Evolutionary conservation across 2,329 filamentous ascomycete genomes (phyloP).

Genomic region (Verticillium isaacii): DNA sequence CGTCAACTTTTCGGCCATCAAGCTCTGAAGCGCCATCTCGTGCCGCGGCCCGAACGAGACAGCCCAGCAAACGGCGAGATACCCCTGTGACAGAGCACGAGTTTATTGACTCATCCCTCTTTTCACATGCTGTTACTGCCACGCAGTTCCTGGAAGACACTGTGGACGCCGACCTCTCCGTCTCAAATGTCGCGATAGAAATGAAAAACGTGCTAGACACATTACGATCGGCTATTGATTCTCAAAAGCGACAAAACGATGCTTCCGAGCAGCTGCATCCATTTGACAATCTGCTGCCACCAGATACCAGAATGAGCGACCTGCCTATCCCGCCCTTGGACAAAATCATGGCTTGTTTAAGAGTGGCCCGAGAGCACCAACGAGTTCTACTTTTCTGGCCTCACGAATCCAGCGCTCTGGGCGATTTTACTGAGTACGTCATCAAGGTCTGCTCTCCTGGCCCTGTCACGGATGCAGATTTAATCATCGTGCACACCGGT

Average conservation of each 20-base stretch:
- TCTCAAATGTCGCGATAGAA: slow-evolving; percentile 3
- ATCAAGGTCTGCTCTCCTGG: slow-evolving; percentile 16
- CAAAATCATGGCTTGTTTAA: slow-evolving; percentile 10
- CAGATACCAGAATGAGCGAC: slow-evolving; percentile 2
- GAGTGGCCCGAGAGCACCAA: slow-evolving; percentile 7
- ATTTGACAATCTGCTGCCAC: slow-evolving; percentile 3
- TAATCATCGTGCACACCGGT: slow-evolving; percentile 15
- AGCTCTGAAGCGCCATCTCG: no score
- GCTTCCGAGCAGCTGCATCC: slow-evolving; percentile 5
- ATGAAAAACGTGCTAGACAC: slow-evolving; percentile 14
- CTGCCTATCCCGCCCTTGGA: slow-evolving; percentile 11
- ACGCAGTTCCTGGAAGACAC: slow-evolving; percentile 13
- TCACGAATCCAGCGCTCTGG: neutral
- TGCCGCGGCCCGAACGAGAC: no score
- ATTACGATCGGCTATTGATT: slow-evolving; percentile 9
- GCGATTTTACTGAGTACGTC: slow-evolving; percentile 13
- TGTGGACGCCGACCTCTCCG: slow-evolving; percentile 4
- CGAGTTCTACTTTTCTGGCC: slow-evolving; percentile 1
- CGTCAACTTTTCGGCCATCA: neutral
- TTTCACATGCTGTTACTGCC: slow-evolving; percentile 16
- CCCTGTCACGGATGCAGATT: slow-evolving; percentile 11
- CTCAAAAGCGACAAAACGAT: slow-evolving; percentile 7
- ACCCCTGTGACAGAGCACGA: slow-evolving; percentile 2
- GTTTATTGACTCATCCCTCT: slow-evolving; percentile 14
- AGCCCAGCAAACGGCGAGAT: no score